A percentile compares a stretch with the other conserved stretches of the same genome.
phyloP scores from a whole-genome alignment of 208 protist species.

The Crithidia thermophila region DNA sequence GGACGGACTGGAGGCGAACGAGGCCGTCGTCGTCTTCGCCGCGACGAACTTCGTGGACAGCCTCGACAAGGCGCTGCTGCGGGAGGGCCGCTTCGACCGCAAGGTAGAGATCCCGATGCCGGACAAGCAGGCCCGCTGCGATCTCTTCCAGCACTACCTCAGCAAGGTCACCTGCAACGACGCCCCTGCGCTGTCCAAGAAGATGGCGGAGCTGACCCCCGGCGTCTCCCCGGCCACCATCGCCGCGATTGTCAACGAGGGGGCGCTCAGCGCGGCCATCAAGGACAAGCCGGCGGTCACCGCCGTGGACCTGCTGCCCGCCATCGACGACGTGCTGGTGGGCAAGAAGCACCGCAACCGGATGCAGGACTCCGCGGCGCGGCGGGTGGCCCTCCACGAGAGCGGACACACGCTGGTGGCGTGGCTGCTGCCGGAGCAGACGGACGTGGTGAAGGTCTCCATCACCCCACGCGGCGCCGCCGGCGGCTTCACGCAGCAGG shows the following conservation, averaged over 20 bases:
- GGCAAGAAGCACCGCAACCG: constrained; percentile 86
- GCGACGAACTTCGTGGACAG: constrained; percentile 97
- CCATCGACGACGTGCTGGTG: constrained; percentile 87
- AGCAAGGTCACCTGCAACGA: constrained; percentile 43
- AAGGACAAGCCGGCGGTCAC: constrained; percentile 92
- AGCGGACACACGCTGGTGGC: constrained; percentile 96
- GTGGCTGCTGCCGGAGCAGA: constrained; percentile 90
- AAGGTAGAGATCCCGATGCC: constrained; percentile 89
- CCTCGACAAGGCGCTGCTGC: constrained; percentile 95
- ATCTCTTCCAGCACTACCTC: constrained; percentile 85
- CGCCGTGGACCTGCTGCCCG: constrained; percentile 58
- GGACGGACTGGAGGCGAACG: constrained; percentile 92
- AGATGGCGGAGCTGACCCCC: constrained; percentile 82
- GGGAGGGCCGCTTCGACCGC: constrained; percentile 98
- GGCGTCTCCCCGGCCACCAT: constrained; percentile 94
- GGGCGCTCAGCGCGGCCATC: constrained; percentile 89
- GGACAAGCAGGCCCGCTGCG: constrained; percentile 63
- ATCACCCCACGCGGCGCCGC: constrained; percentile 92
- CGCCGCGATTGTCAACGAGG: constrained; percentile 90
- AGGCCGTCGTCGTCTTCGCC: constrained; percentile 96
- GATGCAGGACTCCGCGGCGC: constrained; percentile 55
- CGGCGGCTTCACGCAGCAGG: constrained; percentile 84
- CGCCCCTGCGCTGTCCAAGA: constrained; percentile 30
- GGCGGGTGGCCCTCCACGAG: constrained; percentile 94
- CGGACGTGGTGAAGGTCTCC: constrained; percentile 96